These are phyloP conservation scores for Spatholobus suberectus DNA, from an alignment of 306 rosid genomes.

Conservation along the genomic window DNA sequence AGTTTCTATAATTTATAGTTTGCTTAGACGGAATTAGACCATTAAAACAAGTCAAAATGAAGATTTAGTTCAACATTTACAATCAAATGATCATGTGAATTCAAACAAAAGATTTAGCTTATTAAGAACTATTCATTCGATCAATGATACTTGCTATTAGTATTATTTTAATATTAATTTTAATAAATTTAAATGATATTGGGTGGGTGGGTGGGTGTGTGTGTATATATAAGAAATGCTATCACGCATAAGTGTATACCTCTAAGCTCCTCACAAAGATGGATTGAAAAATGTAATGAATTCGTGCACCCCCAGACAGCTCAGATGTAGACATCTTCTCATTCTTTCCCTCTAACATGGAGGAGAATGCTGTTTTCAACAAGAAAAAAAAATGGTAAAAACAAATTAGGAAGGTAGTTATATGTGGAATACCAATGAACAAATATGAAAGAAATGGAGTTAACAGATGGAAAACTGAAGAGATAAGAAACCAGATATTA, in stretches of 20 bases:
- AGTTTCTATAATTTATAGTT: background rate
- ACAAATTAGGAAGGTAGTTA: constrained; percentile 26
- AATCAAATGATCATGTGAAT: constrained; percentile 29
- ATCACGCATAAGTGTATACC: constrained; percentile 50
- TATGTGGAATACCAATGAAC: constrained; percentile 14
- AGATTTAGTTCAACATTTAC: constrained; percentile 12
- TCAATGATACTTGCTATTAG: background rate
- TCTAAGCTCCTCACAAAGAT: constrained; percentile 89
- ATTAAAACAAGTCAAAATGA: constrained; percentile 14
- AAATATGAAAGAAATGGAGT: constrained; percentile 7
- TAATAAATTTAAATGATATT: background rate
- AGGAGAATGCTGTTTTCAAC: constrained; percentile 78
- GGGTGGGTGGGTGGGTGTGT: no score
- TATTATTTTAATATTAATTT: constrained; percentile 8
- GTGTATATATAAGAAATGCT: background rate
- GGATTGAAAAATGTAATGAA: constrained; percentile 91
- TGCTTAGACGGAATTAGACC: background rate
- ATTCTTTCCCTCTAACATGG: constrained; percentile 92
- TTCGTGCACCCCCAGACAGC: constrained; percentile 94
- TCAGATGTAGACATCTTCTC: constrained; percentile 91
- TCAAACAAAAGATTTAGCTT: background rate
- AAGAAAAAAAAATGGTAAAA: constrained; percentile 18
- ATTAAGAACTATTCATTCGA: background rate
- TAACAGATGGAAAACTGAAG: constrained; percentile 12
- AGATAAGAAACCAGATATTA: background rate